Base-by-base conservation (phyloP, 306 rosid species). In the Albizia julibrissin region DNA sequence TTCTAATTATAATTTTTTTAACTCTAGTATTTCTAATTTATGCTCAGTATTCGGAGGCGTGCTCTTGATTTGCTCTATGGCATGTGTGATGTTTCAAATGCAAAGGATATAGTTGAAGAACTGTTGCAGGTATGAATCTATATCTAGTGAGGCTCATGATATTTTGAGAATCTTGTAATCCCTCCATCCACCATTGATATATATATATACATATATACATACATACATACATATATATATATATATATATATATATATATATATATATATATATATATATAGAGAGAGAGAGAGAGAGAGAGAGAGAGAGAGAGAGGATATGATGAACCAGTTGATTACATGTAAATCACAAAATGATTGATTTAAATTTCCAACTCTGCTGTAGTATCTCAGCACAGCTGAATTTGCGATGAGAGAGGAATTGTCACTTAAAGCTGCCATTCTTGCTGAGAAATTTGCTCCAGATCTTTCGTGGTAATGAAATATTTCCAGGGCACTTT, bases 381-480 rank as follows among this genome's bases (percentile, higher is more conserved):
- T 87, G 82, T 87, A 96, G 99, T 96, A 96, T 91, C 99, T 96
- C 81, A 93, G 94, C 81, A 92, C 99, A 22, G 99, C 99, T 50
- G 99, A 96, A 82, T 96, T 96, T 86, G 92, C 97, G 59, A 96
- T 96, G 99, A 98, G 98, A 7, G 99, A 96, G 84, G 99, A 96
- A 83, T 85, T 96, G 82, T 89, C 99, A 13, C 99, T 96, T 86
- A 96, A 96, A 89, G 98, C 98, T 69, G 99, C 99, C 43, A 96
- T 96, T 92, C 97, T 96, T 69, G 99, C 99, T 5, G 99, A 96
- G 88, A 96, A 93, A 90, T 96, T 96, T 89, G 99, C 99, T 62
- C 99, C 99, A 49, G 98, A 96, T 86, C 94, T 96, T 80, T 93
- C 99, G 64, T 96, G 99, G 99, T 96, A 86, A 82, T 82, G 85